phyloP scores from a whole-genome alignment of 2,329 filamentous ascomycete species.

The Neoscytalidium dimidiatum region DNA sequence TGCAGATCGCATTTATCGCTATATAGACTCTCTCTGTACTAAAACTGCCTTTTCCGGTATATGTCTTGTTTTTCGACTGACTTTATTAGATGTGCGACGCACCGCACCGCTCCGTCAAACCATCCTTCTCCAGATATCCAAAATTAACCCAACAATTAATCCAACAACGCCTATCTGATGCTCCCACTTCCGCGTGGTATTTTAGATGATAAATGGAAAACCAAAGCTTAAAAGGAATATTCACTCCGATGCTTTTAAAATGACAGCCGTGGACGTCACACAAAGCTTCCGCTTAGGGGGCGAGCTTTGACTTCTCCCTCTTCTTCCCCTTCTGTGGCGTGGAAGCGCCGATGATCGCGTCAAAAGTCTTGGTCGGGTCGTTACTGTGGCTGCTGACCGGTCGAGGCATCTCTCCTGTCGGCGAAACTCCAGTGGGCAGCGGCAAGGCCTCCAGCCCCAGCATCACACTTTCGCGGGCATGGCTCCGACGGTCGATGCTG shows the following conservation, averaged over 20 bases:
- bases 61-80: neutral
- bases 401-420: slow-evolving; percentile 29
- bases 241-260: neutral
- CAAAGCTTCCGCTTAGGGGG: neutral
- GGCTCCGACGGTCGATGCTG: slow-evolving; percentile 13
- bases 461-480: slow-evolving; percentile 42
- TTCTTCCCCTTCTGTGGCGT: slow-evolving; percentile 13
- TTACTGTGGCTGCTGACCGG: slow-evolving; percentile 32
- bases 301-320: slow-evolving; percentile 18
- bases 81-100: slow-evolving; percentile 1
- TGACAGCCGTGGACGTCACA: neutral
- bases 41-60: neutral
- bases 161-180: slow-evolving; percentile 8
- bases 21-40: slow-evolving; percentile 11
- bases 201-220: neutral
- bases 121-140: neutral
- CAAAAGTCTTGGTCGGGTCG: slow-evolving; percentile 51
- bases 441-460: slow-evolving; percentile 51
- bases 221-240: neutral
- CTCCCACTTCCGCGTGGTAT: slow-evolving; percentile 10
- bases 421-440: slow-evolving; percentile 45
- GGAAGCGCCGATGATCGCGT: slow-evolving; percentile 41
- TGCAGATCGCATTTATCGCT: slow-evolving; percentile 5
- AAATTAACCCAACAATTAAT: neutral
- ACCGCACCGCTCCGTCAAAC: neutral